Evolutionary conservation across 805 yeast species (phyloP), one percentile per base, ranked within the genome.

Genomic region (Komagataella pastoris): DNA sequence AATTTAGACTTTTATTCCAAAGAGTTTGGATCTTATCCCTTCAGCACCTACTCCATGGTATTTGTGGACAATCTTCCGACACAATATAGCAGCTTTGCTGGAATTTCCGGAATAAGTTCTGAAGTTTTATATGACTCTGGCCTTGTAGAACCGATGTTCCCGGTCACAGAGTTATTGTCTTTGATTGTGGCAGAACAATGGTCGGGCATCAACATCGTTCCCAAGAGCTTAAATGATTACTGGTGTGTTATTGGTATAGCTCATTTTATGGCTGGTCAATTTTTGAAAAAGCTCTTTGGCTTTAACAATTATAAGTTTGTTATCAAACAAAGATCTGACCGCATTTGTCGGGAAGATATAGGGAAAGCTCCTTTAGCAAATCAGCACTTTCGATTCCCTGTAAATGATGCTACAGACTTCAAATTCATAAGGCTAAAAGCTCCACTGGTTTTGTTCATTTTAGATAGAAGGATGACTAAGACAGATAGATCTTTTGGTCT

Each of bases 401-500:
- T 89, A 3, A 66, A 64, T 49, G 56, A 64, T 0, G 79, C 74
- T 14, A 66, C 68, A 17, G 95, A 87, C 58, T 65, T 91, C 5
- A 74, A 72, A 0, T 91, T 91, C 59, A 66, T 91, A 18, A 74
- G 75, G 47, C 67, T 91, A 49, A 93, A 93, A 60, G 83, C 97
- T 0, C 97, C 98, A 0, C 69, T 90, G 50, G 90, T 93, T 1
- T 63, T 93, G 48, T 85, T 79, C 59, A 89, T 91, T 45, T 69
- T 93, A 24, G 97, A 93, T 62, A 77, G 87, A 48, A 74, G 99
- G 55, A 88, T 93, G 96, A 90, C 96, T 1, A 93, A 93, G 62
- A 88, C 97, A 1, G 98, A 95, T 62, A 83, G 90, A 55, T 85
- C 96, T 0, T 85, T 93, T 64, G 99, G 99, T 2, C 71, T 93